Evolutionary conservation across 106 monocot species (phyloP).

Genomic region (Dendrobium chrysotoxum): DNA sequence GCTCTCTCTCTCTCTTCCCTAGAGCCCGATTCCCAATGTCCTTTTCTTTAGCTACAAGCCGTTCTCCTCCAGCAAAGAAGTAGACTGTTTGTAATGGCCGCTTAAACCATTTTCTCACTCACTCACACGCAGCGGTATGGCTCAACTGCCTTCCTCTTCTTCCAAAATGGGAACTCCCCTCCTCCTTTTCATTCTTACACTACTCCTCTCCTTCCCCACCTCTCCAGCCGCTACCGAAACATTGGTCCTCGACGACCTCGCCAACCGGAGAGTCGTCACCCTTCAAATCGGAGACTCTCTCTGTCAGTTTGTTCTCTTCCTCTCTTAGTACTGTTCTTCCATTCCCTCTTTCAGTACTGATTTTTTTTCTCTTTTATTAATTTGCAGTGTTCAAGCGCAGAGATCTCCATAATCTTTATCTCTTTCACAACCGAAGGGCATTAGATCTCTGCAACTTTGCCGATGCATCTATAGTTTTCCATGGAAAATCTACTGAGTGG

Average conservation of each 20-base stretch:
- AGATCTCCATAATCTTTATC: conserved; percentile 20
- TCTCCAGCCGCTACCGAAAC: background rate
- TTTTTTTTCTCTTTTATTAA: background rate
- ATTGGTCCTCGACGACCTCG: conserved; percentile 6
- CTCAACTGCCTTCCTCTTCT: background rate
- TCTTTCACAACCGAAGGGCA: conserved; percentile 15
- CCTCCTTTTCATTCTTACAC: background rate
- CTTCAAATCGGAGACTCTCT: conserved; percentile 22
- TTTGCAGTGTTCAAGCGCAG: conserved; percentile 20
- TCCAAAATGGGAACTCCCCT: background rate
- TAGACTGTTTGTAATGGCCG: too few species aligned
- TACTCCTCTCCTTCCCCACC: background rate
- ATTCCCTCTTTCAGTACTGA: background rate
- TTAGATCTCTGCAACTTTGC: conserved; percentile 23
- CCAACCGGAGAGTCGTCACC: conserved; percentile 5
- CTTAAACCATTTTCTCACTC: too few species aligned
- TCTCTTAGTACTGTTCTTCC: background rate
- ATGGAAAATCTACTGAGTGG: conserved; percentile 7
- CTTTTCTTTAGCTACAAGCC: too few species aligned
- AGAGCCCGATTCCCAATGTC: too few species aligned
- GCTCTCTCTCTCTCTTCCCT: too few species aligned
- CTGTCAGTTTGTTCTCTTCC: conserved; percentile 9
- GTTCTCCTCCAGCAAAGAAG: too few species aligned
- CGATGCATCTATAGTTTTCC: conserved; percentile 12
- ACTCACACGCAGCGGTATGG: too few species aligned